Evolutionary conservation across 2,329 filamentous ascomycete genomes (phyloP).

Genomic region (Tolypocladium cylindrosporum): DNA sequence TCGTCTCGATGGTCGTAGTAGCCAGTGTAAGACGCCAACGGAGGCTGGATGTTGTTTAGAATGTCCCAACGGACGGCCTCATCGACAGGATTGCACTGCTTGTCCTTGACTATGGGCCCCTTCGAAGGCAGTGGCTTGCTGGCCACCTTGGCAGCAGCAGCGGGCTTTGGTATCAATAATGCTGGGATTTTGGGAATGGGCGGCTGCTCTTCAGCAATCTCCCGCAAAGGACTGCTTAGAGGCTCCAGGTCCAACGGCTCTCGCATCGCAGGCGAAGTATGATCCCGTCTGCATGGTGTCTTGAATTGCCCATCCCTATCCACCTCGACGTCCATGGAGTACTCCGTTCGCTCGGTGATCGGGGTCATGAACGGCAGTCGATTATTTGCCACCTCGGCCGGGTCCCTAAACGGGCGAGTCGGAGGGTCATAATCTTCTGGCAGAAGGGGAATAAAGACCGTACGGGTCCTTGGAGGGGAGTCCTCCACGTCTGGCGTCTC

Average conservation of each 20-base stretch:
- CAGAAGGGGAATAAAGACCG: slow-evolving; percentile 66
- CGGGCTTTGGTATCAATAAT: slow-evolving; percentile 34
- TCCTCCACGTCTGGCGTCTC: slow-evolving; percentile 29
- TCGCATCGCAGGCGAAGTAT: slow-evolving; percentile 12
- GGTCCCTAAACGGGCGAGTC: slow-evolving; percentile 70
- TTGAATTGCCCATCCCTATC: slow-evolving; percentile 56
- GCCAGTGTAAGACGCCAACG: slow-evolving; percentile 63
- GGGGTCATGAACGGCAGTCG: slow-evolving; percentile 97
- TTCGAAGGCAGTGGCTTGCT: slow-evolving; percentile 37
- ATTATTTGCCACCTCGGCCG: slow-evolving; percentile 73
- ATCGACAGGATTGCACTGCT: slow-evolving; percentile 83
- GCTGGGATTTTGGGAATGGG: slow-evolving; percentile 39
- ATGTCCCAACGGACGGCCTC: slow-evolving; percentile 66
- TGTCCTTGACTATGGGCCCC: slow-evolving; percentile 69
- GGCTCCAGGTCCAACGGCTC: slow-evolving; percentile 28
- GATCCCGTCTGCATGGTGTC: slow-evolving; percentile 59
- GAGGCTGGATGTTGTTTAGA: slow-evolving; percentile 61
- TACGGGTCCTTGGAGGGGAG: slow-evolving; percentile 45
- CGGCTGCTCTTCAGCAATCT: slow-evolving; percentile 45
- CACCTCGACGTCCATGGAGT: slow-evolving; percentile 62
- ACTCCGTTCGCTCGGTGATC: slow-evolving; percentile 91
- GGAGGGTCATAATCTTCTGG: slow-evolving; percentile 82
- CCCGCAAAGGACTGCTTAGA: slow-evolving; percentile 63
- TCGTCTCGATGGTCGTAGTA: slow-evolving; percentile 65
- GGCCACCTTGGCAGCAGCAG: slow-evolving; percentile 20